These are phyloP conservation scores for Xenosphaeropsis pyriputrescens DNA, from an alignment of 2,329 filamentous ascomycete genomes.

Conservation along the genomic window DNA sequence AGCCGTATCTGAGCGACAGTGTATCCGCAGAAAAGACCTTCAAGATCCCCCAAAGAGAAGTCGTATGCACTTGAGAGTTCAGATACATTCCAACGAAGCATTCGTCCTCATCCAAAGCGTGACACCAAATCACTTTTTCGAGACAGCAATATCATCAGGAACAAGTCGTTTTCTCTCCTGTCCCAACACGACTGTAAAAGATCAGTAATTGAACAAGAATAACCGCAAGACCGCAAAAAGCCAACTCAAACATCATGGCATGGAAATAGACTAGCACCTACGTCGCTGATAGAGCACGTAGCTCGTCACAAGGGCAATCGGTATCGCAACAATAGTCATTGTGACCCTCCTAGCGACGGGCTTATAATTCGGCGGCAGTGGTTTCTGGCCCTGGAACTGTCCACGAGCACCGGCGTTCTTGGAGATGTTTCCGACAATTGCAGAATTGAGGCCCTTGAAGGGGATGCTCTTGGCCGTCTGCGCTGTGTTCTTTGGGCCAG, in stretches of 20 bases:
- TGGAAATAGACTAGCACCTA: constrained; percentile 6
- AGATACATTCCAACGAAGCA: no score
- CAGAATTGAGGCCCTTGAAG: constrained; percentile 13
- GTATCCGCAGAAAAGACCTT: no score
- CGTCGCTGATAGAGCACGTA: constrained; percentile 17
- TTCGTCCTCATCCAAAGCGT: no score
- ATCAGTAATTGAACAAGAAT: background rate
- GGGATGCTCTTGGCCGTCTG: constrained; percentile 5
- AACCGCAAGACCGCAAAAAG: background rate
- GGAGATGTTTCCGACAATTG: constrained; percentile 14
- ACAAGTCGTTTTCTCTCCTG: constrained; percentile 5
- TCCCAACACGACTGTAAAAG: constrained; percentile 4
- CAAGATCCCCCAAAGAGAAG: no score
- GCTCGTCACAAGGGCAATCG: constrained; percentile 17
- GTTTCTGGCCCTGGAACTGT: constrained; percentile 4
- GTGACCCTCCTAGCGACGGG: constrained; percentile 14
- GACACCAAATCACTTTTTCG: no score
- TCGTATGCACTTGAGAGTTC: no score
- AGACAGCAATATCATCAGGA: background rate
- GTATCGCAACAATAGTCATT: constrained; percentile 16
- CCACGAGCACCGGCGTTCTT: constrained; percentile 13
- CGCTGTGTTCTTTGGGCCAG: background rate
- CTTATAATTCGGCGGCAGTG: constrained; percentile 15
- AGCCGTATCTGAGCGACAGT: no score
- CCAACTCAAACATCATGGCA: background rate